These are phyloP conservation scores for Candolleomyces eurysporus DNA, from an alignment of 768 basidiomycete genomes.

Conservation along the genomic window DNA sequence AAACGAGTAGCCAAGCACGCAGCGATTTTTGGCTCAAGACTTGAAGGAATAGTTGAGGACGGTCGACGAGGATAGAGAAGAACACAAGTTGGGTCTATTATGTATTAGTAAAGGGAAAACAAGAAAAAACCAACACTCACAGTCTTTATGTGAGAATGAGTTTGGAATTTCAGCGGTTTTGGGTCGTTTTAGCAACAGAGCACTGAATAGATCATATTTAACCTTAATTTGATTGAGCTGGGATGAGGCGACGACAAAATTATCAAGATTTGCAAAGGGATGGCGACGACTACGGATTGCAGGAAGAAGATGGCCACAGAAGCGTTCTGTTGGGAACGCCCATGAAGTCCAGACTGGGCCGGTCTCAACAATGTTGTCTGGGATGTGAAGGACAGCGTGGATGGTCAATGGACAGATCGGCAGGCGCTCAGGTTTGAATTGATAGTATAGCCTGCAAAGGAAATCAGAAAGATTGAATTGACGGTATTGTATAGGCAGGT, in stretches of 20 bases:
- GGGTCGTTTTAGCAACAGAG: background rate
- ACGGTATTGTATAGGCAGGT: too few species aligned
- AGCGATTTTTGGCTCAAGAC: background rate
- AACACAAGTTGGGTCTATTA: background rate
- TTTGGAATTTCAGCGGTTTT: background rate
- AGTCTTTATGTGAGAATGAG: background rate
- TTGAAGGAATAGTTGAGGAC: background rate
- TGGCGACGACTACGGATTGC: slow-evolving; percentile 4
- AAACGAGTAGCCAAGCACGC: background rate
- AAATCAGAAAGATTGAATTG: background rate
- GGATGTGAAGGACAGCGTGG: background rate
- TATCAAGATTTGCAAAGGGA: slow-evolving; percentile 14
- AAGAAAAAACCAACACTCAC: background rate
- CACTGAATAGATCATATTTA: background rate
- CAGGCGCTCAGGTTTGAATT: background rate
- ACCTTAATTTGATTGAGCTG: background rate
- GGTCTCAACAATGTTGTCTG: background rate
- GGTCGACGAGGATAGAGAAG: background rate
- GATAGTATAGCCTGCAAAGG: background rate
- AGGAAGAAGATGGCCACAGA: slow-evolving; percentile 2
- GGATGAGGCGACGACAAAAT: background rate
- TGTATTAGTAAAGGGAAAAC: background rate
- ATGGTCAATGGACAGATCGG: background rate
- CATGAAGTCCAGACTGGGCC: background rate
- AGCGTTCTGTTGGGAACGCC: slow-evolving; percentile 7